Base-by-base conservation (phyloP, 2,329 filamentous ascomycete genomes). In the Metarhizium humberi region DNA sequence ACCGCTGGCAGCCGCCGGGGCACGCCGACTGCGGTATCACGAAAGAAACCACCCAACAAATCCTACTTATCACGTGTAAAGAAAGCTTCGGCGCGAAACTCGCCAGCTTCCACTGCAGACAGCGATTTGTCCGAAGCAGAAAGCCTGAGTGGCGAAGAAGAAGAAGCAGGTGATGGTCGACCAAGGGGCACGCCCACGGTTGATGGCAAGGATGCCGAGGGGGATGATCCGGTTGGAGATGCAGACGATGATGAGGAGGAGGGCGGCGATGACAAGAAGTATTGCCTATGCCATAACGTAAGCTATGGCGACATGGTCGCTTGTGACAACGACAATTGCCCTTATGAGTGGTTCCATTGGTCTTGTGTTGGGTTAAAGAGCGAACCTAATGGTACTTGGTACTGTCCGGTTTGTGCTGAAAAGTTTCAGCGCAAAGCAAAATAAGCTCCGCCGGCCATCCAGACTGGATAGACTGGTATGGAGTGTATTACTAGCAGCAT, bases 341-440 rank as follows among this genome's bases (percentile, higher is more conserved):
- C 85, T 50, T 88, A 82, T 65, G 88, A 94, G 72, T 94, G 89
- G 89, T 94, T 94, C 69, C 89, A 94, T 72, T 94, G 88, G 87
- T 84, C 76, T 47, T 87, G 84, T 63, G 84, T 87, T 51, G 82
- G 83, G 20, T 75, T 87, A 36, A 86, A 84, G 69, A 85, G 79
- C 62, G 84, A 86, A 66, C 84, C 84, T 7, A 81, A 80, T 55
- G 84, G 84, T 36, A 84, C 77, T 29, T 87, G 84, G 84, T 86
- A 80, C 66, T 87, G 84, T 62, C 83, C 84, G 2, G 73, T 78
- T 6, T 87, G 84, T 59, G 76, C 75, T 16, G 76, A 80, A 59
- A 78, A 75, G 62, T 72, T 77, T 64, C 73, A 74, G 61, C 79
- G 75, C 52, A 71, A 69, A 58, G 59, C 55, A 52, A 70, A 69